These are phyloP conservation scores for Selenicereus undatus DNA, from an alignment of 148 eudicot genomes.

Conservation along the genomic window DNA sequence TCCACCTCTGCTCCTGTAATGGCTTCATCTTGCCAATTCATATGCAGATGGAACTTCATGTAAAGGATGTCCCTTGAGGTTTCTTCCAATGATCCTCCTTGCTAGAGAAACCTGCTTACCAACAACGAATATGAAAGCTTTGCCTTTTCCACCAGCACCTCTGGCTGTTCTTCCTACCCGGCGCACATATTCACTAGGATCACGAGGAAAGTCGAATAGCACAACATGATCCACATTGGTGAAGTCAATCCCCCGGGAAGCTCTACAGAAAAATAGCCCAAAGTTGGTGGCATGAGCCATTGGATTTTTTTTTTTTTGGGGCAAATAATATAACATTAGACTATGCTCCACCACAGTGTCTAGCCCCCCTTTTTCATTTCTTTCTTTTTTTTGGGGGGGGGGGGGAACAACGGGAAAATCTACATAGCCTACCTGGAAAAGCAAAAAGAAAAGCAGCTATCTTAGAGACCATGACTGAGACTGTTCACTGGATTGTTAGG, in stretches of 20 bases:
- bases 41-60: constrained; percentile 80
- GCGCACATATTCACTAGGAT: constrained; percentile 95
- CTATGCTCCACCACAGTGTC: too few relatives aligned
- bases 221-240: constrained; percentile 76
- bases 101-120: constrained; percentile 97
- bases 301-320: neutral
- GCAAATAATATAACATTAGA: neutral
- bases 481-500: neutral
- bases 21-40: constrained; percentile 25
- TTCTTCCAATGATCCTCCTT: constrained; percentile 74
- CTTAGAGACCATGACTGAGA: neutral
- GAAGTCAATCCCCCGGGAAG: constrained; percentile 95
- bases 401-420: neutral
- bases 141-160: constrained; percentile 89
- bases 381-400: neutral
- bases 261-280: constrained; percentile 43
- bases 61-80: constrained; percentile 85
- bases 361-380: neutral
- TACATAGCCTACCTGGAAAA: neutral
- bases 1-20: neutral
- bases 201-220: constrained; percentile 92
- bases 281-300: constrained; percentile 7
- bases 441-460: neutral
- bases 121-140: constrained; percentile 81
- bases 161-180: constrained; percentile 98